Conservation (phyloP, 75 land plant species). For the Azolla pinnata region DNA sequence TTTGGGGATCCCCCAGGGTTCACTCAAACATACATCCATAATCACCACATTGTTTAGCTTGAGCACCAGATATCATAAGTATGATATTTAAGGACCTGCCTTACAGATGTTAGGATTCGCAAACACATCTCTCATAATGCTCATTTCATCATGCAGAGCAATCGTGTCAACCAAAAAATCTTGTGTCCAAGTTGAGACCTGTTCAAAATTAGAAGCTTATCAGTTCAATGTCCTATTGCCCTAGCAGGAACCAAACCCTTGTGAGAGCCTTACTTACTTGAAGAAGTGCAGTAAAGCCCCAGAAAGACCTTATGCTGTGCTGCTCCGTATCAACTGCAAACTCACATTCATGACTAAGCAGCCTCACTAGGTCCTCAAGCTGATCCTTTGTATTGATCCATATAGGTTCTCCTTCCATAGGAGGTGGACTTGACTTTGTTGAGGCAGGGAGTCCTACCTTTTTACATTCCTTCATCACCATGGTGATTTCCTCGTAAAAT, state of each 20-base stretch:
- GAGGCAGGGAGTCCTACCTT: too few relatives aligned
- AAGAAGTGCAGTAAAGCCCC: conserved; percentile 84
- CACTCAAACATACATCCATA: too few relatives aligned
- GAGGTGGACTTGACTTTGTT: conserved; percentile 12
- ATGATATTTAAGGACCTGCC: too few relatives aligned
- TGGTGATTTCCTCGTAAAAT: too few relatives aligned
- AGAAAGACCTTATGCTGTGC: conserved; percentile 76
- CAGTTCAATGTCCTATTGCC: background rate
- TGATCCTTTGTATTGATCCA: conserved; percentile 61
- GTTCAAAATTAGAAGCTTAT: background rate
- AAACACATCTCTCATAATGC: conserved; percentile 59
- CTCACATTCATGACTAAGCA: conserved; percentile 37
- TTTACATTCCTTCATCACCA: too few relatives aligned
- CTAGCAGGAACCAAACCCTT: background rate
- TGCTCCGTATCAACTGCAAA: conserved; percentile 97
- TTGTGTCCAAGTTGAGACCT: conserved; percentile 74
- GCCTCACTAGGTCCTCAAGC: conserved; percentile 38
- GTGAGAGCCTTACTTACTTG: conserved; percentile 44
- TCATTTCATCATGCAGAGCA: conserved; percentile 80
- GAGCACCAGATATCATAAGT: too few relatives aligned
- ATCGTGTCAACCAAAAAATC: conserved; percentile 84
- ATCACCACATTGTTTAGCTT: too few relatives aligned
- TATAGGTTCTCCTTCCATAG: conserved; percentile 32
- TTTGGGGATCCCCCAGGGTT: too few relatives aligned
- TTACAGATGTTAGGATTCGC: conserved; percentile 75